phyloP scores from a whole-genome alignment of 176 grass and related monocot genomes.

The Juncus inflexus region DNA sequence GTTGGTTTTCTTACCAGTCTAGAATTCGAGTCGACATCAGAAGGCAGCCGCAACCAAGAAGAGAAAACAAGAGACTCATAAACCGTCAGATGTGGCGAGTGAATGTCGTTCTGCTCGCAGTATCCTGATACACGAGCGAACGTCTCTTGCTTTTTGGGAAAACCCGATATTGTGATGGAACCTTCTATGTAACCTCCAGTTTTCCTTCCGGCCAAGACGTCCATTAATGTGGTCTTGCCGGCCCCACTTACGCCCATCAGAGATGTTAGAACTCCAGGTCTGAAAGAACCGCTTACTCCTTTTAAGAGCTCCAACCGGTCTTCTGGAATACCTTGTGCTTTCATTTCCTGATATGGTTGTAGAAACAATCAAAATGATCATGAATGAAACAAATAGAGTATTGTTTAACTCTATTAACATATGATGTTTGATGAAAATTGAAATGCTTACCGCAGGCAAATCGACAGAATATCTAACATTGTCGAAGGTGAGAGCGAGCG shows the following conservation, averaged over 20 bases:
- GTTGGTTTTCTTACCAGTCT: slow-evolving; percentile 50
- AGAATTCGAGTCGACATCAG: slow-evolving; percentile 42
- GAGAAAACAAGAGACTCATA: slow-evolving; percentile 80
- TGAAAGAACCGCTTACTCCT: slow-evolving; percentile 79
- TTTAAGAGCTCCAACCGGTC: slow-evolving; percentile 68
- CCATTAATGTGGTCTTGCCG: slow-evolving; percentile 92
- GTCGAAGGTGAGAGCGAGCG: slow-evolving; percentile 65
- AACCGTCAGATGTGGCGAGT: slow-evolving; percentile 82
- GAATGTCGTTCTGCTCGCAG: slow-evolving; percentile 93
- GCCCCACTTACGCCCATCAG: slow-evolving; percentile 91
- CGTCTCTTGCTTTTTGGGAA: slow-evolving; percentile 92
- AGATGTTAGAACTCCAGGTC: slow-evolving; percentile 85
- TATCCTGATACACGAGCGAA: slow-evolving; percentile 94
- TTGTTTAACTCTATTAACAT: neutral
- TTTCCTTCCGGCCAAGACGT: slow-evolving; percentile 88
- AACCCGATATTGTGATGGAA: slow-evolving; percentile 63
- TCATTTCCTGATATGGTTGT: slow-evolving; percentile 62
- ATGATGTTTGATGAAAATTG: slow-evolving; percentile 7
- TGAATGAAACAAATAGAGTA: neutral
- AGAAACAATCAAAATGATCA: neutral
- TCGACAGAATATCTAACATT: slow-evolving; percentile 78
- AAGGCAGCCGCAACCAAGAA: slow-evolving; percentile 72
- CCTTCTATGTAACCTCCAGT: slow-evolving; percentile 83
- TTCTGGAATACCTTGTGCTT: slow-evolving; percentile 66
- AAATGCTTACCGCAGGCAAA: slow-evolving; percentile 69